Percentiles rank a stretch among this genome's conserved stretches.
These are phyloP conservation scores for Saccharomyces pastorianus DNA, from an alignment of 1,139 yeast genomes.

Conservation along the genomic window DNA sequence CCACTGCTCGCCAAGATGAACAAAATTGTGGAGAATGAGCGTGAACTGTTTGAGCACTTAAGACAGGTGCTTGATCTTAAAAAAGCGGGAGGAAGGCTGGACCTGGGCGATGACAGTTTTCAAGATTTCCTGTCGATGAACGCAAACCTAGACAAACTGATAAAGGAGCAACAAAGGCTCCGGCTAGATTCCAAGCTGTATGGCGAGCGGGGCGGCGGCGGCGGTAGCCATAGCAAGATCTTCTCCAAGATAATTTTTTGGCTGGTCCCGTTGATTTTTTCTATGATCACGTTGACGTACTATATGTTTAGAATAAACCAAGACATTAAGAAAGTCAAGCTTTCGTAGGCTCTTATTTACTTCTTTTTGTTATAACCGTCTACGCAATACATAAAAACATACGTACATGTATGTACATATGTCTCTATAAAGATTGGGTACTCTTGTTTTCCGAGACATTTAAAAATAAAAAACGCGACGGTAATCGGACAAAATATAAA, in stretches of 20 bases:
- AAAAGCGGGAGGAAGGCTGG: slow-evolving; percentile 10
- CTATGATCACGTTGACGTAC: slow-evolving; percentile 25
- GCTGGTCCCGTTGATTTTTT: slow-evolving; percentile 25
- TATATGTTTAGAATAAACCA: slow-evolving; percentile 31
- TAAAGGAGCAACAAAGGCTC: slow-evolving; percentile 24
- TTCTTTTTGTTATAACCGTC: neutral
- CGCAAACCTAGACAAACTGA: slow-evolving; percentile 19
- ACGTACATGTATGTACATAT: neutral
- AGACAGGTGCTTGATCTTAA: neutral
- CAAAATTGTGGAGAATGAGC: slow-evolving; percentile 8
- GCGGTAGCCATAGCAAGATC: slow-evolving; percentile 20
- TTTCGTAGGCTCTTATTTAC: slow-evolving; percentile 11
- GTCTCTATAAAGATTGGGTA: neutral
- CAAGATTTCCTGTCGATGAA: slow-evolving; percentile 24
- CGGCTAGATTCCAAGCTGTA: slow-evolving; percentile 17
- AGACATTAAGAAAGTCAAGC: slow-evolving; percentile 29
- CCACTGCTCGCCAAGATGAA: slow-evolving; percentile 8
- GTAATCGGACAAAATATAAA: too few relatives aligned
- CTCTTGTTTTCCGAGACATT: too few relatives aligned
- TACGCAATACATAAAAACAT: too few relatives aligned
- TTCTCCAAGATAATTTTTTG: slow-evolving; percentile 24
- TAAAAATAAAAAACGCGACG: too few relatives aligned
- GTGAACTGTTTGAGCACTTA: slow-evolving; percentile 3
- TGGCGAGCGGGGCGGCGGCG: neutral
- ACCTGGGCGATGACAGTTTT: slow-evolving; percentile 13